A percentile compares a stretch with the other conserved stretches of the same genome.
phyloP scores from a whole-genome alignment of 1,284 basidiomycete genomes.

The Tremellales sp. region DNA sequence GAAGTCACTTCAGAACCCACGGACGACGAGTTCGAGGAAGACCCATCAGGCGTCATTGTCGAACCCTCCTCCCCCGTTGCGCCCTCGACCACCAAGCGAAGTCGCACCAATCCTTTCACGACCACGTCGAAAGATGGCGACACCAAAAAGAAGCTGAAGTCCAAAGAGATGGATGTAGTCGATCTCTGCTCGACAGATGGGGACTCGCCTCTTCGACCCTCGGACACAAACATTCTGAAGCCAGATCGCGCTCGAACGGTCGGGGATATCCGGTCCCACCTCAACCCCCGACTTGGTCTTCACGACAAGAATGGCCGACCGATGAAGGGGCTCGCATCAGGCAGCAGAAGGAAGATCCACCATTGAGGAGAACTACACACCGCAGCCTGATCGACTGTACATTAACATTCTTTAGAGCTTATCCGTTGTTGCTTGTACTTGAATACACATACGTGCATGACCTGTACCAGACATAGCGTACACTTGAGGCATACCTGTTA shows the following conservation, averaged over 20 bases:
- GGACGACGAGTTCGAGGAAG: background rate
- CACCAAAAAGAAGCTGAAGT: slow-evolving; percentile 9
- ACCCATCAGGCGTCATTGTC: background rate
- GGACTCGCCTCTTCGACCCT: background rate
- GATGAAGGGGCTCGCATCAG: slow-evolving; percentile 22
- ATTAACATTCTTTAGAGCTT: no score
- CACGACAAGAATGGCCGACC: slow-evolving; percentile 26
- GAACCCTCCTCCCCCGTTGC: background rate
- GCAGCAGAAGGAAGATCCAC: no score
- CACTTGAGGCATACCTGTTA: no score
- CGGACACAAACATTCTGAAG: background rate
- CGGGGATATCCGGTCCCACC: no score
- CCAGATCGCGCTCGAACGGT: slow-evolving; percentile 11
- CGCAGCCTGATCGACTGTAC: no score
- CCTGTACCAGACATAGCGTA: no score
- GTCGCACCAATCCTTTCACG: slow-evolving; percentile 20
- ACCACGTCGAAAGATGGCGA: slow-evolving; percentile 9
- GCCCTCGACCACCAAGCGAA: slow-evolving; percentile 4
- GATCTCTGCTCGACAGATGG: background rate
- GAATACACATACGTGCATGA: no score
- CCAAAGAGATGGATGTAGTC: background rate
- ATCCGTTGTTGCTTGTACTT: no score
- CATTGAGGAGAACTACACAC: no score
- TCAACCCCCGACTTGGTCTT: no score
- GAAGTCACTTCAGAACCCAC: background rate